Conservation (phyloP, 805 yeast species). For the Saccharomycopsis capsularis region DNA sequence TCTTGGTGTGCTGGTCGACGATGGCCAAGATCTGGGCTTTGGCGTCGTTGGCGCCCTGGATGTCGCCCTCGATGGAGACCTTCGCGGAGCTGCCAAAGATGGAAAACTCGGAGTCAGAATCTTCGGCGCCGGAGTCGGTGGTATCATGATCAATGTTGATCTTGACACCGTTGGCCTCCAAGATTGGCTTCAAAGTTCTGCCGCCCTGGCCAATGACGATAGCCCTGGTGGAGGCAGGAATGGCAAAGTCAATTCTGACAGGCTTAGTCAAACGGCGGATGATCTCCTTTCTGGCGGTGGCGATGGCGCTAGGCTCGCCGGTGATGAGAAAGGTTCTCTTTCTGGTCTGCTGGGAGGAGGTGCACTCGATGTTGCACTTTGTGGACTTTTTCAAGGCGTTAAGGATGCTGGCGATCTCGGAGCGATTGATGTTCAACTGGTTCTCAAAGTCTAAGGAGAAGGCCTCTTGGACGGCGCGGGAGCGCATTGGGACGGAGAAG, state of each 20-base stretch:
- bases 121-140: conserved; percentile 29
- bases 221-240: conserved; percentile 74
- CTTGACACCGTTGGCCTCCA: conserved; percentile 57
- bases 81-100: conserved; percentile 51
- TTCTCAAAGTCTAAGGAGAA: conserved; percentile 67
- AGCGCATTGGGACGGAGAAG: conserved; percentile 41
- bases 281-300: conserved; percentile 66
- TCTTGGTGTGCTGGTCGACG: conserved; percentile 68
- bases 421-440: conserved; percentile 54
- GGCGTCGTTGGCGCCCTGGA: conserved; percentile 74
- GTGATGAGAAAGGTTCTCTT: conserved; percentile 77
- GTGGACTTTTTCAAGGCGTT: conserved; percentile 52
- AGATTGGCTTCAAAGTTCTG: conserved; percentile 68
- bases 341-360: conserved; percentile 66
- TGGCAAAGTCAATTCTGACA: conserved; percentile 46
- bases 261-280: conserved; percentile 74
- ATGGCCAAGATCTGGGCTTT: conserved; percentile 61
- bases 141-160: conserved; percentile 54
- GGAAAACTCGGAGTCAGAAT: conserved; percentile 48
- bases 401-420: conserved; percentile 64
- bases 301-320: conserved; percentile 64
- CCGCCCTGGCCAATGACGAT: conserved; percentile 86
- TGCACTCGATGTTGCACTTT: conserved; percentile 71
- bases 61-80: conserved; percentile 73
- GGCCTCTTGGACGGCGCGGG: conserved; percentile 67